Percentiles rank a stretch among this genome's conserved stretches.
Conservation (phyloP, 2,329 filamentous ascomycete genomes). For the Lanzia echinophila region DNA sequence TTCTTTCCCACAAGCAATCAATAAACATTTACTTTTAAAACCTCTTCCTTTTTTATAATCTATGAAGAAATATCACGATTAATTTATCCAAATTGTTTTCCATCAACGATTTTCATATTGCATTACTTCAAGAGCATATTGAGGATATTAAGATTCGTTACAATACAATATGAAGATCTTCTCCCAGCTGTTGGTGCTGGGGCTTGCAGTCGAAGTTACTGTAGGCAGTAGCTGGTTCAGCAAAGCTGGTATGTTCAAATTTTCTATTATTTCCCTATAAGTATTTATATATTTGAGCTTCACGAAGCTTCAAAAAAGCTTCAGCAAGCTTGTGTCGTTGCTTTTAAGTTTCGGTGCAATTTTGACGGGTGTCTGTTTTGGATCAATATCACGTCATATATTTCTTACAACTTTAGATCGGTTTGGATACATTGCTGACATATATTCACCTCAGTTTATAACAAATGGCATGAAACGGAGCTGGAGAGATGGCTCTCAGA, state of each 20-base stretch:
- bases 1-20: too few relatives aligned
- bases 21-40: too few relatives aligned
- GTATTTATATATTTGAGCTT: neutral
- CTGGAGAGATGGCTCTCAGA: conserved; percentile 95
- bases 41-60: too few relatives aligned
- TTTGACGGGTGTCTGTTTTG: neutral
- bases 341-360: neutral
- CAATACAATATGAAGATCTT: conserved; percentile 66
- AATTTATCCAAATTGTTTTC: neutral
- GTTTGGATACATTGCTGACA: conserved; percentile 19
- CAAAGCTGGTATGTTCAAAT: conserved; percentile 64
- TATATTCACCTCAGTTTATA: conserved; percentile 62
- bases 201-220: conserved; percentile 63
- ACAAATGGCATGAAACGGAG: conserved; percentile 98
- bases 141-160: neutral
- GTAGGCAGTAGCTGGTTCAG: conserved; percentile 77
- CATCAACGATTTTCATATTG: neutral
- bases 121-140: too few relatives aligned
- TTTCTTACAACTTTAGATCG: neutral
- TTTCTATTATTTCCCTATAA: neutral
- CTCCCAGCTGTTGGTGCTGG: conserved; percentile 61
- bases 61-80: neutral
- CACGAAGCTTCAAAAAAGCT: conserved; percentile 1
- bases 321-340: neutral
- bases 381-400: neutral